phyloP scores from a whole-genome alignment of 352 stramenopile genomes.

The Phytophthora rubi region DNA sequence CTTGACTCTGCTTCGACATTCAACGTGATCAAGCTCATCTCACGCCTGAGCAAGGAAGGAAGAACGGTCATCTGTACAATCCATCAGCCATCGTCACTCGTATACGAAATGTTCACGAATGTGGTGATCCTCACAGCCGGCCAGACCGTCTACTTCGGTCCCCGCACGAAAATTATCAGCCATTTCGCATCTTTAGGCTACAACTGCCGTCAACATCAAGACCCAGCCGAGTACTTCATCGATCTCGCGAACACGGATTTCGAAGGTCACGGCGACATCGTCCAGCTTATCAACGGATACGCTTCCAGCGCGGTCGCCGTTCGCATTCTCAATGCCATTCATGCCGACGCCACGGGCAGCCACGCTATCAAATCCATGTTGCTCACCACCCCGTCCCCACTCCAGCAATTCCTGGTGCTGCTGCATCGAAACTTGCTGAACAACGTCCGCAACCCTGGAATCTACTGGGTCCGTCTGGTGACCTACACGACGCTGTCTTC shows the following conservation, averaged over 20 bases:
- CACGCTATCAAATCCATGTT: conserved; percentile 17
- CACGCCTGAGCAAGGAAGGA: conserved; percentile 50
- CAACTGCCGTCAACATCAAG: conserved; percentile 61
- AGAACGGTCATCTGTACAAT: conserved; percentile 88
- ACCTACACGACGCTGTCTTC: conserved; percentile 75
- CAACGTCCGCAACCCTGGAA: conserved; percentile 65
- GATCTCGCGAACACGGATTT: conserved; percentile 67
- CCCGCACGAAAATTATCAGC: conserved; percentile 39
- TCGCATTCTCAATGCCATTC: conserved; percentile 17
- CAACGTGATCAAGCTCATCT: conserved; percentile 83
- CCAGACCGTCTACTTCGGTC: conserved; percentile 90
- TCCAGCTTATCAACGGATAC: conserved; percentile 22
- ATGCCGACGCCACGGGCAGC: conserved; percentile 7
- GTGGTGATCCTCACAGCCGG: conserved; percentile 72
- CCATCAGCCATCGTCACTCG: conserved; percentile 76
- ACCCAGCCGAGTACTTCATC: conserved; percentile 66
- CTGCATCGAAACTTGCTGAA: conserved; percentile 62
- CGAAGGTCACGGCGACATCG: conserved; percentile 29
- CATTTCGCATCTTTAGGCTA: conserved; percentile 61
- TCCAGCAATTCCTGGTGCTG: conserved; percentile 58
- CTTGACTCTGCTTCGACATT: conserved; percentile 90
- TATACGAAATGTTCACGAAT: conserved; percentile 69
- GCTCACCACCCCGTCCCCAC: conserved; percentile 30
- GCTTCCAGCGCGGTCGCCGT: conserved; percentile 12
- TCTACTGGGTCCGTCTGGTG: conserved; percentile 76